A percentile compares a stretch with the other conserved stretches of the same genome.
These are phyloP conservation scores for Grigorovia humatica DNA, from an alignment of 805 yeast genomes.

Conservation along the genomic window DNA sequence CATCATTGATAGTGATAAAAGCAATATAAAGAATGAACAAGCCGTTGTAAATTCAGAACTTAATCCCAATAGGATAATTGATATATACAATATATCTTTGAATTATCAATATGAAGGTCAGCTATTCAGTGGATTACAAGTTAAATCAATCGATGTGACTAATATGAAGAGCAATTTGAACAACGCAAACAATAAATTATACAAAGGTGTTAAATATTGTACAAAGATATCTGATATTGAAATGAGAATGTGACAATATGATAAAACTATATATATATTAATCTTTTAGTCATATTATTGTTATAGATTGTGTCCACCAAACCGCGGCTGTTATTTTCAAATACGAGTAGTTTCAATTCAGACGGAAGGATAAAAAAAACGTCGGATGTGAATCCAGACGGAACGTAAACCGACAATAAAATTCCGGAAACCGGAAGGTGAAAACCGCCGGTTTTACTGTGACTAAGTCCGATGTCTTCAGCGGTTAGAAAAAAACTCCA, in stretches of 20 bases:
- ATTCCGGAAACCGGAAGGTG: background rate
- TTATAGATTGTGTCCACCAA: too few relatives aligned
- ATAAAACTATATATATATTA: too few relatives aligned
- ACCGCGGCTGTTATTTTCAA: too few relatives aligned
- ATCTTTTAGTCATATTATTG: too few relatives aligned
- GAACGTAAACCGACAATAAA: background rate
- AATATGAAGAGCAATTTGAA: background rate
- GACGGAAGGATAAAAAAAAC: background rate
- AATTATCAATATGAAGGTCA: conserved; percentile 13
- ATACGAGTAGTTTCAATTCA: too few relatives aligned
- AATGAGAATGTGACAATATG: background rate
- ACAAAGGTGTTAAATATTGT: conserved; percentile 5
- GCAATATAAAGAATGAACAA: background rate
- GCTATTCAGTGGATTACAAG: conserved; percentile 65
- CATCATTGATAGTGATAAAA: background rate
- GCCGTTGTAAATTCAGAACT: background rate
- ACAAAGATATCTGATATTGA: background rate
- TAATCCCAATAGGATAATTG: background rate
- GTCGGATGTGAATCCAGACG: background rate
- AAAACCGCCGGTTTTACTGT: background rate
- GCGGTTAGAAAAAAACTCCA: background rate
- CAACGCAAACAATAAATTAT: background rate
- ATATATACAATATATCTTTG: background rate
- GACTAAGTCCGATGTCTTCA: background rate
- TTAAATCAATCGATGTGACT: conserved; percentile 50